Percentiles rank a stretch among this genome's conserved stretches.
Conservation (phyloP, 352 stramenopile genomes). For the Thalassiosira mediterranea region DNA sequence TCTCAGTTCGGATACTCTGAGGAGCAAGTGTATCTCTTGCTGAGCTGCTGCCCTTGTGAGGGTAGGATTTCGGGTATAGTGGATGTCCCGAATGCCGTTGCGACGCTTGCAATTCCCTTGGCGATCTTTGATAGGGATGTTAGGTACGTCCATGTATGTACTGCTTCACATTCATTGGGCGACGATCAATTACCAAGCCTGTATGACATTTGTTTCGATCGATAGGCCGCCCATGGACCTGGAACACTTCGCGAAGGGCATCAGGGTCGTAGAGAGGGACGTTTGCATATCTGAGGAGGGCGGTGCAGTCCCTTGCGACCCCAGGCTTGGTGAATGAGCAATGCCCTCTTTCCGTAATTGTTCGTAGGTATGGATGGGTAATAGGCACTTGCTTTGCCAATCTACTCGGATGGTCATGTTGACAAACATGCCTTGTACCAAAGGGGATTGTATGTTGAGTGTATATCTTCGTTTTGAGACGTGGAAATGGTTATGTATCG, state of each 20-base stretch:
- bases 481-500: no score
- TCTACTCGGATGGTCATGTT: no score
- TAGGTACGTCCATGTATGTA: no score
- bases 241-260: constrained; percentile 51
- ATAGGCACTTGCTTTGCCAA: no score
- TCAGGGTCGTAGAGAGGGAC: constrained; percentile 48
- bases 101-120: constrained; percentile 65
- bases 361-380: no score
- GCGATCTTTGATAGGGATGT: constrained; percentile 78
- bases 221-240: constrained; percentile 56
- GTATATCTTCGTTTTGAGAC: no score
- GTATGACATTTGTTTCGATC: no score
- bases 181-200: no score
- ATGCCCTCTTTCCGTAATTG: no score
- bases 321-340: constrained; percentile 33
- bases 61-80: constrained; percentile 70
- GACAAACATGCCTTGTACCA: no score
- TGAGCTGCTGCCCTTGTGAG: constrained; percentile 66
- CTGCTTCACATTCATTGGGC: no score
- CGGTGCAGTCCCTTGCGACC: constrained; percentile 56
- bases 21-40: constrained; percentile 71
- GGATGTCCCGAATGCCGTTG: constrained; percentile 72
- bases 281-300: constrained; percentile 66
- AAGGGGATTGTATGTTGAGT: no score
- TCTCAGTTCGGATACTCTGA: constrained; percentile 71